Conservation (phyloP, 1,284 basidiomycete species). For the Hypsizygus ulmarius region DNA sequence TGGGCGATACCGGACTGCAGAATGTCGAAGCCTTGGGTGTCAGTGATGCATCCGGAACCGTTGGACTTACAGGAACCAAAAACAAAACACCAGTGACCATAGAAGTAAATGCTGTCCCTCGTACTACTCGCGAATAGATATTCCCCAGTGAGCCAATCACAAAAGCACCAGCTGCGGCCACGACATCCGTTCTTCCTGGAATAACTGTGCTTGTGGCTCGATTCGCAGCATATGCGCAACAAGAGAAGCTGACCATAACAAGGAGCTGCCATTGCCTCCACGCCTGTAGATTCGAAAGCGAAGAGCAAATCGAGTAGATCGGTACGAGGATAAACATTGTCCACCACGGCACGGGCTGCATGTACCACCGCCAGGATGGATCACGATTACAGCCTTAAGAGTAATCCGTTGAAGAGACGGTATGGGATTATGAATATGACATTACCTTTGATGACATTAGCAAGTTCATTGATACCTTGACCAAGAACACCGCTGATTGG, state of each 20-base stretch:
- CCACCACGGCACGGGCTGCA: slow-evolving; percentile 75
- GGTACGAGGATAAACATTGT: slow-evolving; percentile 77
- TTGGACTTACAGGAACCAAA: slow-evolving; percentile 66
- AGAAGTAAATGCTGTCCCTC: slow-evolving; percentile 82
- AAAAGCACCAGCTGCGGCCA: slow-evolving; percentile 78
- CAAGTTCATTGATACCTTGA: slow-evolving; percentile 43
- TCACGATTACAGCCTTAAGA: slow-evolving; percentile 68
- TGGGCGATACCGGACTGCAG: slow-evolving; percentile 79
- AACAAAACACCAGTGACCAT: slow-evolving; percentile 89
- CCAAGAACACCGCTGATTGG: slow-evolving; percentile 61
- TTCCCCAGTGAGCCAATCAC: slow-evolving; percentile 81
- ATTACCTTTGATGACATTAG: slow-evolving; percentile 51
- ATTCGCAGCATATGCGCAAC: slow-evolving; percentile 72
- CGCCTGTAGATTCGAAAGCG: slow-evolving; percentile 76
- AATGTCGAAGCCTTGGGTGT: neutral
- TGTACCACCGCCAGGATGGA: slow-evolving; percentile 72
- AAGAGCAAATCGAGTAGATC: slow-evolving; percentile 72
- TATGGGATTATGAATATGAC: slow-evolving; percentile 1
- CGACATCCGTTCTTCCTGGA: slow-evolving; percentile 53
- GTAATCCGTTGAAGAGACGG: neutral
- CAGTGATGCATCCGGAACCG: neutral
- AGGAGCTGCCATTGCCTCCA: slow-evolving; percentile 63
- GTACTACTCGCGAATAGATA: slow-evolving; percentile 72
- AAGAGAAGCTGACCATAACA: slow-evolving; percentile 79
- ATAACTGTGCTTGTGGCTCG: slow-evolving; percentile 49